These are phyloP conservation scores for Hansfordia pulvinata DNA, from an alignment of 2,329 filamentous ascomycete species.

Conservation along the genomic window DNA sequence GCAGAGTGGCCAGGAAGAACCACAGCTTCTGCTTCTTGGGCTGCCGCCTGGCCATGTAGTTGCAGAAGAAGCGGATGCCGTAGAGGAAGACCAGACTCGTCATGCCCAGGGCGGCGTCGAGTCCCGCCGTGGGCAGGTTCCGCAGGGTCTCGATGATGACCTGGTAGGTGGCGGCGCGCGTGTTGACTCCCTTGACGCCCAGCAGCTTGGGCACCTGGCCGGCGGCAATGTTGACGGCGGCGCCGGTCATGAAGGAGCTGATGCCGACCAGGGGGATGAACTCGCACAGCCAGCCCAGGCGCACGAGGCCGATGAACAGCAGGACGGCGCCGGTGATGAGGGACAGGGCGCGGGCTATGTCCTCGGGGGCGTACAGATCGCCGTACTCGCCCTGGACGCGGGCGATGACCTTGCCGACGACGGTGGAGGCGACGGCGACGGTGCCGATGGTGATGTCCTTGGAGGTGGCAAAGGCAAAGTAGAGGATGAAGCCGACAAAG, in stretches of 20 bases:
- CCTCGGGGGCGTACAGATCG: slow-evolving; percentile 28
- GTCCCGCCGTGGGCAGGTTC: slow-evolving; percentile 42
- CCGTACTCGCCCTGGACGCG: background rate
- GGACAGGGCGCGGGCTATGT: slow-evolving; percentile 66
- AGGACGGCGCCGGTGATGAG: slow-evolving; percentile 70
- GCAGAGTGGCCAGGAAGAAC: slow-evolving; percentile 85
- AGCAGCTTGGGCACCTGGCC: slow-evolving; percentile 76
- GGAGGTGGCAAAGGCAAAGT: slow-evolving; percentile 23
- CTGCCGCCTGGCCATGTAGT: slow-evolving; percentile 50
- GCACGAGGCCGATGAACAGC: slow-evolving; percentile 61
- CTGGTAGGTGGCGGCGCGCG: slow-evolving; percentile 62
- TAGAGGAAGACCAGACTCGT: slow-evolving; percentile 71
- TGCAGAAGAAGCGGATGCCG: slow-evolving; percentile 54
- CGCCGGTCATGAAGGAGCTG: slow-evolving; percentile 94
- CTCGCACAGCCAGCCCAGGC: slow-evolving; percentile 83
- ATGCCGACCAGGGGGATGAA: slow-evolving; percentile 84
- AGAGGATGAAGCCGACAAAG: slow-evolving; percentile 22
- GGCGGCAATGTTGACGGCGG: slow-evolving; percentile 73
- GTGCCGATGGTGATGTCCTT: slow-evolving; percentile 68
- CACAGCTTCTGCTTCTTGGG: slow-evolving; percentile 58
- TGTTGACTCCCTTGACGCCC: slow-evolving; percentile 64
- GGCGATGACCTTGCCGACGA: slow-evolving; percentile 32
- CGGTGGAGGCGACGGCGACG: slow-evolving; percentile 37
- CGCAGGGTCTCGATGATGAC: slow-evolving; percentile 78
- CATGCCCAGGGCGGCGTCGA: slow-evolving; percentile 86